Base-by-base conservation (phyloP, 257 asterid species). In the Euphrasia confusa region DNA sequence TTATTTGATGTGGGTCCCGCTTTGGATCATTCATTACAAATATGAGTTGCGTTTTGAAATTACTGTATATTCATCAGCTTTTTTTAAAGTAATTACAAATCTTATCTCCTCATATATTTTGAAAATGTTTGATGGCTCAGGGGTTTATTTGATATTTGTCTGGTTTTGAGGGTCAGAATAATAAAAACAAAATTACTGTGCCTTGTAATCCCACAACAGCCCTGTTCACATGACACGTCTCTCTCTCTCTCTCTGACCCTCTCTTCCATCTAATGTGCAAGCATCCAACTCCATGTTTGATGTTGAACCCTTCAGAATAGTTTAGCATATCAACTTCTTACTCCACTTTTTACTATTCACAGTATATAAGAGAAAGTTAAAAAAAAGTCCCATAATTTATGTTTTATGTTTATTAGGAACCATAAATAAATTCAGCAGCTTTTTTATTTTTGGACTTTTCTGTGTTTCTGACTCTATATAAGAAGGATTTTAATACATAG, bases 211-310 rank as follows among this genome's bases (percentile, higher is more conserved):
- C 10, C 69, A 30, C 53, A 50, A 14, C 64, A 40, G 45, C 52
- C 30, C 10, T 50, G 24, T 40, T 4, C 54, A 58, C 18, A 56
- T 10, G 59, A 68, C 77, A 76, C 58, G 58, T 54, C n/a, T 72
- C 39, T 32, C 14, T 35, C 17, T 45, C 53, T 58, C 62, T 52
- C 45, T 60, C 63, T 17, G 4, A 35, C 5, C 63, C 11, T 47
- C 33, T 4, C 32, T 60, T 33, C n/a, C 12, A 21, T 26, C 44
- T 21, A 5, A 69, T 69, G 75, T 65, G 55, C 61, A 66, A 32
- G 15, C 59, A 15, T 27, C 63, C 27, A 42, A 2, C 48, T 55
- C 49, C 15, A 0, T 32, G 26, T 44, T 33, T 62, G 53, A 47
- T 11, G 14, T 47, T 13, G 53, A 47, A 3, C 53, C 42, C 42